Evolutionary conservation across 306 rosid genomes (phyloP).

Genomic region (Phaseolus lunatus): DNA sequence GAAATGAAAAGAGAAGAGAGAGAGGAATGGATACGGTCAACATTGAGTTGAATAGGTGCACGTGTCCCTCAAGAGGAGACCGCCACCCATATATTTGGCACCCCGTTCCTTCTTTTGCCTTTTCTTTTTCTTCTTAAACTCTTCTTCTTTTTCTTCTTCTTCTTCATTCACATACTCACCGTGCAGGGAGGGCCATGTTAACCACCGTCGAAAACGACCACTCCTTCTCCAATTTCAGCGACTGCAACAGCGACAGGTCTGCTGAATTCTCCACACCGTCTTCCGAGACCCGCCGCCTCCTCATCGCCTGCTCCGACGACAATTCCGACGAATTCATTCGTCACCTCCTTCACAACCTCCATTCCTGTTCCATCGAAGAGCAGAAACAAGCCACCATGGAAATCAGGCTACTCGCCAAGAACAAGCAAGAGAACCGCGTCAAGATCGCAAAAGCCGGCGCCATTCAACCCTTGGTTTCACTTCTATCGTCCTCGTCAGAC

Average conservation of each 20-base stretch:
- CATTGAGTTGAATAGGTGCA: constrained; percentile 18
- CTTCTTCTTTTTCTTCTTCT: too few relatives aligned
- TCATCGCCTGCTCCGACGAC: constrained; percentile 66
- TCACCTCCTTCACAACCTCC: constrained; percentile 62
- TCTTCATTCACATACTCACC: too few relatives aligned
- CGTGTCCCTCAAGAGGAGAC: neutral
- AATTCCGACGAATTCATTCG: constrained; percentile 70
- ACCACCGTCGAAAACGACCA: constrained; percentile 56
- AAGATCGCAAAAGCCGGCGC: constrained; percentile 79
- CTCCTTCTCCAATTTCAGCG: constrained; percentile 84
- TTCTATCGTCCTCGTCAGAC: constrained; percentile 64
- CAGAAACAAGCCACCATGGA: constrained; percentile 93
- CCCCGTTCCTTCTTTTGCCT: neutral
- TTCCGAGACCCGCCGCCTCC: constrained; percentile 60
- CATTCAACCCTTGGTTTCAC: constrained; percentile 65
- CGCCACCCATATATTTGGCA: neutral
- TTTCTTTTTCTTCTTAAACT: neutral
- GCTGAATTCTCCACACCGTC: constrained; percentile 69
- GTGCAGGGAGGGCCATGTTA: constrained; percentile 44
- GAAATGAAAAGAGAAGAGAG: too few relatives aligned
- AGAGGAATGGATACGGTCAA: constrained; percentile 21
- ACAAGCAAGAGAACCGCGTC: constrained; percentile 75
- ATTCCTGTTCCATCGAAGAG: constrained; percentile 68
- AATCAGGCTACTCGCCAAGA: constrained; percentile 83
- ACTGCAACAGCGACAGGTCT: constrained; percentile 89